Conservation (phyloP, 2,329 filamentous ascomycete genomes). For the Fusarium nematophilum region DNA sequence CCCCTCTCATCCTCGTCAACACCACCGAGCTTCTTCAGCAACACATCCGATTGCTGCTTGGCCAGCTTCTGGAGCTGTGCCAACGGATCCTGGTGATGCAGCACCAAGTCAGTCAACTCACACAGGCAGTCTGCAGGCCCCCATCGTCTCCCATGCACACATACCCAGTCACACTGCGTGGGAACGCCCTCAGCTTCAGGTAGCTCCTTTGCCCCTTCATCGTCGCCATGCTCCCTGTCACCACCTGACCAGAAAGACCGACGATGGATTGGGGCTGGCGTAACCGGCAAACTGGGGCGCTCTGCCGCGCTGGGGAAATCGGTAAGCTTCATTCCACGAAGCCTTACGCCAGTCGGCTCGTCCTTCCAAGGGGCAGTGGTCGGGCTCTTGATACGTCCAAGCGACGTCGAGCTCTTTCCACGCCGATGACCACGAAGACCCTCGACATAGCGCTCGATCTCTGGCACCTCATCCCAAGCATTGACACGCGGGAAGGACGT, state of each 20-base stretch:
- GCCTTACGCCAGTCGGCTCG: slow-evolving; percentile 18
- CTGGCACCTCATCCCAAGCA: slow-evolving; percentile 92
- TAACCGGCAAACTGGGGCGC: slow-evolving; percentile 89
- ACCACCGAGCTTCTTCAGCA: slow-evolving; percentile 64
- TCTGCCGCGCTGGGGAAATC: slow-evolving; percentile 88
- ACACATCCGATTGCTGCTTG: slow-evolving; percentile 71
- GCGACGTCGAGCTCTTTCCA: slow-evolving; percentile 46
- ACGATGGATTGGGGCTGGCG: slow-evolving; percentile 81
- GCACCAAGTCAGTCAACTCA: slow-evolving; percentile 65
- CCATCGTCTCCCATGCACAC: slow-evolving; percentile 69
- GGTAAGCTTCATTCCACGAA: slow-evolving; percentile 73
- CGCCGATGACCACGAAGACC: slow-evolving; percentile 72
- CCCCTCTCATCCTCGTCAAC: slow-evolving; percentile 43
- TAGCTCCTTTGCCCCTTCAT: slow-evolving; percentile 68
- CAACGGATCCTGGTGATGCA: slow-evolving; percentile 72
- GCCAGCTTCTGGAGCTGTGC: slow-evolving; percentile 77
- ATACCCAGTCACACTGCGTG: slow-evolving; percentile 92
- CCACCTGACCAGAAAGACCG: slow-evolving; percentile 73
- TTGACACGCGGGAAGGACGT: slow-evolving; percentile 80
- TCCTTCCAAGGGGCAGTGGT: slow-evolving; percentile 21
- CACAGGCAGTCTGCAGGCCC: slow-evolving; percentile 64
- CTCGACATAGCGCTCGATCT: slow-evolving; percentile 89
- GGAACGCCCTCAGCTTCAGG: slow-evolving; percentile 86
- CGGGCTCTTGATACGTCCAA: slow-evolving; percentile 34
- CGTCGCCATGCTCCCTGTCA: slow-evolving; percentile 55